Base-by-base conservation (phyloP, 2,329 filamentous ascomycete species). In the Trichoderma lentiforme region DNA sequence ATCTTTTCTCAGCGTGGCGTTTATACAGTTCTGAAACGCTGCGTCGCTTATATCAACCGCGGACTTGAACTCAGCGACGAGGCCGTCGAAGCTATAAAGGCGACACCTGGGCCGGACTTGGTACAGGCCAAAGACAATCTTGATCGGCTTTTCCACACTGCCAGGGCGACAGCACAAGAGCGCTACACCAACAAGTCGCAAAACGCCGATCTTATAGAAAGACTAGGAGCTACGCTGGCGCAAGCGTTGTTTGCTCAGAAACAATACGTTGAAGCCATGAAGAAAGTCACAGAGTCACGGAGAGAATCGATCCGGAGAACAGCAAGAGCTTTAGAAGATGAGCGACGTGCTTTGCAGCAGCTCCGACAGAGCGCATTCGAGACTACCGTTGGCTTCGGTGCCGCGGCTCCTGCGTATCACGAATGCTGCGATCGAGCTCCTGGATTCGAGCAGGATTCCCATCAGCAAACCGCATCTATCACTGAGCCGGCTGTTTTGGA, bases 301-400 rank as follows among this genome's bases (percentile, higher is more conserved):
- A 61, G 71, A 32, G 28, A 60, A 11, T 32, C 47, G 4, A 71
- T 71, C 11, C 67, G 71, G 8, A 34, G 34, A 21, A 58, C 68
- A n/a, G 71, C 71, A 14, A 64, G 66, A n/a, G 36, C 53, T 6
- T 32, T 72, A 6, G 72, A 73, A 34, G 36, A 73, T 26, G 72
- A 68, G 57, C 21, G 70, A 26, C 70, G 61, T 3, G 63, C 18
- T 26, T 11, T 73, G 26, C 70, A 73, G 21, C 72, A 69, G 24
- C 64, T 73, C n/a, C 71, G 71, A n/a, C 71, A 73, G 24, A 71
- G 58, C 24, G 71, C 71, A 12, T 73, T 73, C 12, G 71, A 73
- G 51, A 32, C 32, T 21, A 73, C 71, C 0, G 71, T 71, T 28
- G 71, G 71, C 26, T 73, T 73, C 14, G 71, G 71, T 15, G 71